Percentiles rank a stretch among this genome's conserved stretches.
phyloP scores from a whole-genome alignment of 805 yeast genomes.

The Candida vaughaniae region DNA sequence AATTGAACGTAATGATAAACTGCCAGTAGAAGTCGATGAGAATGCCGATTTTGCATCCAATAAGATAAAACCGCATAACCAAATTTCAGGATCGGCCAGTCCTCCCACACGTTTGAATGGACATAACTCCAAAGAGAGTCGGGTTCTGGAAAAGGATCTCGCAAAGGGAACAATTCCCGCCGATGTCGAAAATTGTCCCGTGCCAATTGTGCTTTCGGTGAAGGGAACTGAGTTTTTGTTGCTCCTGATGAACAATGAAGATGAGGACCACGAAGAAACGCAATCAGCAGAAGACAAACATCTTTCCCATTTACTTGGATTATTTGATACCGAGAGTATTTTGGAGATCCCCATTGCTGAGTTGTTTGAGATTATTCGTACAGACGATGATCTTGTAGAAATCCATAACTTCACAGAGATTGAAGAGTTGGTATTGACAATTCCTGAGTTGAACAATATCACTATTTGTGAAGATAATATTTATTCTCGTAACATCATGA shows the following conservation, averaged over 20 bases:
- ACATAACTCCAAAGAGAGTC: too few relatives aligned
- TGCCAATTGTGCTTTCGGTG: constrained; percentile 24
- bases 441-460: constrained; percentile 27
- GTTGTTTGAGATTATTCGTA: constrained; percentile 25
- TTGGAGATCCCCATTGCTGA: constrained; percentile 20
- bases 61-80: too few relatives aligned
- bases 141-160: too few relatives aligned
- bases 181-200: constrained; percentile 2
- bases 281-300: background rate
- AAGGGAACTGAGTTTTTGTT: constrained; percentile 27
- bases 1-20: too few relatives aligned
- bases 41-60: too few relatives aligned
- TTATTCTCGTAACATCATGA: constrained; percentile 22
- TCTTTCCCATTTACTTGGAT: constrained; percentile 21
- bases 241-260: constrained; percentile 16
- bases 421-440: constrained; percentile 26
- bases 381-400: constrained; percentile 26
- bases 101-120: too few relatives aligned
- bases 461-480: constrained; percentile 32
- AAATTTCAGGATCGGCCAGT: too few relatives aligned
- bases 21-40: too few relatives aligned
- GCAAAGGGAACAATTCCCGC: too few relatives aligned
- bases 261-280: background rate
- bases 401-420: constrained; percentile 21
- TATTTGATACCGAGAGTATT: constrained; percentile 23